These are phyloP conservation scores for Chaetomiaceae sp. DNA, from an alignment of 2,329 filamentous ascomycete genomes.

Conservation along the genomic window DNA sequence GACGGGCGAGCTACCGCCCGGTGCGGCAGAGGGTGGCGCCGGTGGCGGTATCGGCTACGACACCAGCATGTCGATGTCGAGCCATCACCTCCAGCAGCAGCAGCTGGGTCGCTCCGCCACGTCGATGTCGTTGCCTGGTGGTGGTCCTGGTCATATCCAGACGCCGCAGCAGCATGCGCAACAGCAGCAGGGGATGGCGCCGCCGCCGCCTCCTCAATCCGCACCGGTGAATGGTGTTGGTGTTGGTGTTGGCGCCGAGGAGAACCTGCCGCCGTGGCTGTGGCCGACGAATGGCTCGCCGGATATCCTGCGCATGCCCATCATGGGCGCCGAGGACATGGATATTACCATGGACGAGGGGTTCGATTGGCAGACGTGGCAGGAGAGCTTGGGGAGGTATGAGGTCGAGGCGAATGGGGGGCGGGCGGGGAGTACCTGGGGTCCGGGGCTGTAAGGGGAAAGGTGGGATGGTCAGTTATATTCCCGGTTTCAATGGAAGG, in stretches of 20 bases:
- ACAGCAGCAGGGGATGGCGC: constrained; percentile 7
- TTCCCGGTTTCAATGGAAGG: no score
- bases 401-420: constrained; percentile 29
- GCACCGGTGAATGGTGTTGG: background rate
- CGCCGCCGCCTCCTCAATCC: background rate
- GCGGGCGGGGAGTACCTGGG: constrained; percentile 18
- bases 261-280: constrained; percentile 51
- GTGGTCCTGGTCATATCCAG: background rate
- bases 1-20: constrained; percentile 1
- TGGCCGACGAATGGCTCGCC: constrained; percentile 40
- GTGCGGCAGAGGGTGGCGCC: no score
- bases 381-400: constrained; percentile 31
- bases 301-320: constrained; percentile 19
- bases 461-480: no score
- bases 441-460: constrained; percentile 10
- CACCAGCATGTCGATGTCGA: constrained; percentile 2
- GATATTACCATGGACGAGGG: constrained; percentile 37
- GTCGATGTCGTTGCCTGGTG: background rate
- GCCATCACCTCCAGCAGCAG: constrained; percentile 9
- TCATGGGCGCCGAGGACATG: constrained; percentile 26
- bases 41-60: constrained; percentile 1
- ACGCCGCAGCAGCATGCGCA: constrained; percentile 10
- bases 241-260: constrained; percentile 30
- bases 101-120: constrained; percentile 1
- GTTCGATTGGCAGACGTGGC: constrained; percentile 37